Percentiles rank a stretch among this genome's conserved stretches.
phyloP scores from a whole-genome alignment of 2,329 filamentous ascomycete genomes.

The Dactylellina leptospora region DNA sequence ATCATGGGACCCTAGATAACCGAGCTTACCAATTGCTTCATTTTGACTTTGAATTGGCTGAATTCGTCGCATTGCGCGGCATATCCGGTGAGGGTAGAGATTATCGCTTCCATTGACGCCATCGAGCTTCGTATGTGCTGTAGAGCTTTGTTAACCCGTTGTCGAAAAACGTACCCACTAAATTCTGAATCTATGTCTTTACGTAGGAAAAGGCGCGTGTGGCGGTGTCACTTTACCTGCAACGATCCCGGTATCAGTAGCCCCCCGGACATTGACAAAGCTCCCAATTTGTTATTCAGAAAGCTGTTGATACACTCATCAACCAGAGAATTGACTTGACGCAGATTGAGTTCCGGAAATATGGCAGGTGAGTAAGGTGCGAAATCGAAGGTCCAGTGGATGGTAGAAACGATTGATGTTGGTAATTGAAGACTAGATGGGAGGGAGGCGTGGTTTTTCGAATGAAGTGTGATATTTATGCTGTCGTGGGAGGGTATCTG shows the following conservation, averaged over 20 bases:
- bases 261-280: slow-evolving; percentile 34
- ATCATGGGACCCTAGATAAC: background rate
- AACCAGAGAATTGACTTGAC: slow-evolving; percentile 19
- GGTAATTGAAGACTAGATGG: slow-evolving; percentile 23
- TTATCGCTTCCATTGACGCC: slow-evolving; percentile 37
- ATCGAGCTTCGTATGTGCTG: slow-evolving; percentile 42
- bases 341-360: slow-evolving; percentile 9
- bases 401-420: slow-evolving; percentile 16
- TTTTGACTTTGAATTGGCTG: slow-evolving; percentile 27
- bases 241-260: slow-evolving; percentile 15
- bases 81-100: slow-evolving; percentile 36
- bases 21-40: slow-evolving; percentile 31
- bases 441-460: slow-evolving; percentile 24
- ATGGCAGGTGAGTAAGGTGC: slow-evolving; percentile 15
- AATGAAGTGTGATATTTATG: slow-evolving; percentile 32
- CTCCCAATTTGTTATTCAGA: slow-evolving; percentile 37
- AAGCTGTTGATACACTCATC: slow-evolving; percentile 33
- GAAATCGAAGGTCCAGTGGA: slow-evolving; percentile 31
- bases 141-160: background rate
- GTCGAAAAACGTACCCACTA: background rate
- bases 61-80: slow-evolving; percentile 38
- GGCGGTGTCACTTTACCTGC: slow-evolving; percentile 19
- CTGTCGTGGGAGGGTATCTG: slow-evolving; percentile 36
- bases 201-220: too few species aligned
- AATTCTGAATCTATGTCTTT: background rate